phyloP scores from a whole-genome alignment of 1,284 basidiomycete species.

The Mycena citricolor region DNA sequence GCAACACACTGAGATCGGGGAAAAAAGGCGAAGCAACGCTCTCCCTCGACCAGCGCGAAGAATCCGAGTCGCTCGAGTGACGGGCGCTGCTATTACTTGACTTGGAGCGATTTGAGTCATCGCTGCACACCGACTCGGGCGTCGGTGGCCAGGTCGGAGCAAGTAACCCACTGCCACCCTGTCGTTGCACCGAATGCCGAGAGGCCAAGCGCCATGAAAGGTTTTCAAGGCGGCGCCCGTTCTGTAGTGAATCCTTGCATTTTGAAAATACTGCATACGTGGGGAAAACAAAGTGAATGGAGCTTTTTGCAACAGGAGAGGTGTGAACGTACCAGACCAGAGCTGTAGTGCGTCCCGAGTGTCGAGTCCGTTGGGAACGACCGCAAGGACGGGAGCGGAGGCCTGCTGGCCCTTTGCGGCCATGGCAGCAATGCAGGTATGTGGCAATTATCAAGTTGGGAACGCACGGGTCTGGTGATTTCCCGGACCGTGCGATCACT shows the following conservation, averaged over 20 bases:
- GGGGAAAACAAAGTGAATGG: neutral
- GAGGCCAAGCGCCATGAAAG: constrained; percentile 74
- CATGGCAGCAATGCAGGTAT: too few species aligned
- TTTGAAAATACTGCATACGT: constrained; percentile 79
- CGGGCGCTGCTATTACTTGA: neutral
- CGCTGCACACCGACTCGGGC: constrained; percentile 15
- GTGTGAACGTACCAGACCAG: constrained; percentile 9
- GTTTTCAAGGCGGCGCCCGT: constrained; percentile 80
- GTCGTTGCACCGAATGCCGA: neutral
- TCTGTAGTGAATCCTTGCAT: constrained; percentile 75
- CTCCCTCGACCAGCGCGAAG: too few species aligned
- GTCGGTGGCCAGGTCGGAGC: constrained; percentile 14
- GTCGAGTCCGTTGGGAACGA: constrained; percentile 8
- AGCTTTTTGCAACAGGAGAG: neutral
- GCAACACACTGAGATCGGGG: constrained; percentile 2
- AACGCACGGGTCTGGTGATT: too few species aligned
- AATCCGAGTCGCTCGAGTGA: too few species aligned
- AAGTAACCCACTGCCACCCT: neutral
- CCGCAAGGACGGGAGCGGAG: constrained; percentile 7
- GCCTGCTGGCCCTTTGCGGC: too few species aligned
- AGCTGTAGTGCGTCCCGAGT: constrained; percentile 14
- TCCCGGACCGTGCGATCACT: too few species aligned
- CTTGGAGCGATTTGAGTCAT: constrained; percentile 3
- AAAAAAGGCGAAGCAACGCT: constrained; percentile 8
- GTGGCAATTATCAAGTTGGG: too few species aligned